These are phyloP conservation scores for Galeopsis tetrahit DNA, from an alignment of 257 asterid species.

Conservation along the genomic window DNA sequence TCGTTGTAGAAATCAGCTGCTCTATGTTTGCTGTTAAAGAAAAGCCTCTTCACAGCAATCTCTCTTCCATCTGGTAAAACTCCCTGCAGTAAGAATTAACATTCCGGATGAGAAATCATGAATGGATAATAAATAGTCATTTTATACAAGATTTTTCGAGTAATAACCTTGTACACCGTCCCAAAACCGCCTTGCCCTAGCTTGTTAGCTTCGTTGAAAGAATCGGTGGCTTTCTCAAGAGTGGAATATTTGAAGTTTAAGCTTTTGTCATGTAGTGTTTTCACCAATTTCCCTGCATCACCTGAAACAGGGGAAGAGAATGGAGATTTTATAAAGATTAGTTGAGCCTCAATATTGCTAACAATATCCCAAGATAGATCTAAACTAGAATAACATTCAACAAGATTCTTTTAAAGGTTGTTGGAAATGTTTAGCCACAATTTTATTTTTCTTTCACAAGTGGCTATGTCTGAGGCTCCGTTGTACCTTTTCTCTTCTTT, in stretches of 20 bases:
- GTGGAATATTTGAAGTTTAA: conserved; percentile 89
- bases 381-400: background rate
- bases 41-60: conserved; percentile 92
- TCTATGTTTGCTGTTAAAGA: conserved; percentile 85
- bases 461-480: background rate
- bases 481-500: conserved; percentile 76
- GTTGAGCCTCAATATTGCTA: background rate
- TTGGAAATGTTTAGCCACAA: too few relatives aligned
- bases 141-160: background rate
- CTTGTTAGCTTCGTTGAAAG: conserved; percentile 80
- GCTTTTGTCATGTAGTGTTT: conserved; percentile 81
- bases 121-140: background rate
- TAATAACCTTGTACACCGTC: conserved; percentile 79
- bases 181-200: conserved; percentile 98
- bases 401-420: too few relatives aligned
- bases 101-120: conserved; percentile 2
- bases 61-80: conserved; percentile 89
- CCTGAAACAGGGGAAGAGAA: conserved; percentile 44
- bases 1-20: conserved; percentile 93
- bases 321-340: conserved; percentile 12
- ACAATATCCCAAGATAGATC: background rate
- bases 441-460: too few relatives aligned
- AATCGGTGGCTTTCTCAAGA: conserved; percentile 85
- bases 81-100: conserved; percentile 50
- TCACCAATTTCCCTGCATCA: conserved; percentile 62